Percentiles rank a stretch among this genome's conserved stretches.
These are phyloP conservation scores for Stentor roeselii DNA, from an alignment of 73 alveolate genomes.

Conservation along the genomic window DNA sequence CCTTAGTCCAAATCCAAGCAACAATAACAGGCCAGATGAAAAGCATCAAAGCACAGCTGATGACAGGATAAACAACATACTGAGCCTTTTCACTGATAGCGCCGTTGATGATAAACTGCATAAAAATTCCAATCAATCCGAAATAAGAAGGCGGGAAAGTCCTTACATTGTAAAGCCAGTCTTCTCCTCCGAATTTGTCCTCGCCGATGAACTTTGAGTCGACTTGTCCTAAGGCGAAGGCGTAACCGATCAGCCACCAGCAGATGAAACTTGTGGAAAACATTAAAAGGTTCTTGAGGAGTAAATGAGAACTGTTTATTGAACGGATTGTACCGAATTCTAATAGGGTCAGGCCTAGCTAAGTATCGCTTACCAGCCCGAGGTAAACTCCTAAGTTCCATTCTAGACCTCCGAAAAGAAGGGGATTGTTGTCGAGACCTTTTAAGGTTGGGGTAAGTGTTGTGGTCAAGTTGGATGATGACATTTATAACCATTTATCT, in stretches of 20 bases:
- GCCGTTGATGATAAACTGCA: not conserved
- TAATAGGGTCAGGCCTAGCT: constrained; percentile 1
- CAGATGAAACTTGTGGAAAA: not conserved
- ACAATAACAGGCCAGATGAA: constrained; percentile 22
- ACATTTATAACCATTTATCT: not conserved
- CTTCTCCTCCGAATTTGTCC: constrained; percentile 17
- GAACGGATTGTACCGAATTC: not conserved
- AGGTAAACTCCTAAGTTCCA: not conserved
- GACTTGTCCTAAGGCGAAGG: constrained; percentile 20
- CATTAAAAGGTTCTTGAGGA: not conserved
- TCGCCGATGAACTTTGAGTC: not conserved
- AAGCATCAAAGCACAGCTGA: not conserved
- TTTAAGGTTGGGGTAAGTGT: not conserved
- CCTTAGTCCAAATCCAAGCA: constrained; percentile 17
- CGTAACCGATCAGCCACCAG: constrained; percentile 25
- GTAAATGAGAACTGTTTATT: not conserved
- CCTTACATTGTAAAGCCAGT: not conserved
- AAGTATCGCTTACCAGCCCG: constrained; percentile 12
- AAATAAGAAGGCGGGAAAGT: not conserved
- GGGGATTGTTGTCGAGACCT: not conserved
- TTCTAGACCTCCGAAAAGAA: not conserved
- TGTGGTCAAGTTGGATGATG: no score
- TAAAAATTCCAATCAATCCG: constrained; percentile 15
- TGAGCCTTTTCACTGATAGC: constrained; percentile 13
- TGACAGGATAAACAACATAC: not conserved